Evolutionary conservation across 2,329 filamentous ascomycete species (phyloP).

Genomic region (Rutstroemia sp.): DNA sequence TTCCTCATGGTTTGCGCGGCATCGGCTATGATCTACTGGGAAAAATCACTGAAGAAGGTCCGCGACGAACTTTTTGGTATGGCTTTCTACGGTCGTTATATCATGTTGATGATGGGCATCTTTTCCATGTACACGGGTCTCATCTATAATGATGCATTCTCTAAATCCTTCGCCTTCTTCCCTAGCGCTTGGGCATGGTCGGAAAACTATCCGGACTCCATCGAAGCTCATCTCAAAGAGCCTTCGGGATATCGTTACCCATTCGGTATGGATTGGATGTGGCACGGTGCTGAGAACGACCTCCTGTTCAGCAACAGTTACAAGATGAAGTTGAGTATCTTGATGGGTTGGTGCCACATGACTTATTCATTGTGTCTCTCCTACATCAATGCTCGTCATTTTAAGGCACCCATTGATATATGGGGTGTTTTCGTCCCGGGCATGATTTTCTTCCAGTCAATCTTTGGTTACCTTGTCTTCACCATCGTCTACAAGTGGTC

Average conservation of each 20-base stretch:
- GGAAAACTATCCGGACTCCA: constrained; percentile 54
- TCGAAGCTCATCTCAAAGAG: constrained; percentile 59
- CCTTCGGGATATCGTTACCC: constrained; percentile 70
- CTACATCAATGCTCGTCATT: constrained; percentile 88
- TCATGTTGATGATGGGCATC: constrained; percentile 94
- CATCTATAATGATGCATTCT: constrained; percentile 97
- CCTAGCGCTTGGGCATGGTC: constrained; percentile 80
- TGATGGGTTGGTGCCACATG: constrained; percentile 97
- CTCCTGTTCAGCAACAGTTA: constrained; percentile 95
- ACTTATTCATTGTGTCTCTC: constrained; percentile 94
- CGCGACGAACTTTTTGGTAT: constrained; percentile 91
- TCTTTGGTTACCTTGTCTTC: constrained; percentile 92
- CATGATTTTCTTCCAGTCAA: constrained; percentile 99
- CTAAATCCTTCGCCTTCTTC: constrained; percentile 84
- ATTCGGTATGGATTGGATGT: constrained; percentile 91
- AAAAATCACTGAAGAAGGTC: constrained; percentile 88
- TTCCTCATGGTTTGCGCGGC: constrained; percentile 80
- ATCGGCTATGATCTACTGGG: constrained; percentile 91
- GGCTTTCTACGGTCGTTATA: constrained; percentile 98
- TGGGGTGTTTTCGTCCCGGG: constrained; percentile 96
- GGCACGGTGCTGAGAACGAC: constrained; percentile 94
- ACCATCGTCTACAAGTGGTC: constrained; percentile 98
- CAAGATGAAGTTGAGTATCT: constrained; percentile 99
- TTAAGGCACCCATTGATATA: constrained; percentile 90
- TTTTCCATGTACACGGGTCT: constrained; percentile 97